Base-by-base conservation (phyloP, 345 rosid genomes). In the Aurinia saxatilis region DNA sequence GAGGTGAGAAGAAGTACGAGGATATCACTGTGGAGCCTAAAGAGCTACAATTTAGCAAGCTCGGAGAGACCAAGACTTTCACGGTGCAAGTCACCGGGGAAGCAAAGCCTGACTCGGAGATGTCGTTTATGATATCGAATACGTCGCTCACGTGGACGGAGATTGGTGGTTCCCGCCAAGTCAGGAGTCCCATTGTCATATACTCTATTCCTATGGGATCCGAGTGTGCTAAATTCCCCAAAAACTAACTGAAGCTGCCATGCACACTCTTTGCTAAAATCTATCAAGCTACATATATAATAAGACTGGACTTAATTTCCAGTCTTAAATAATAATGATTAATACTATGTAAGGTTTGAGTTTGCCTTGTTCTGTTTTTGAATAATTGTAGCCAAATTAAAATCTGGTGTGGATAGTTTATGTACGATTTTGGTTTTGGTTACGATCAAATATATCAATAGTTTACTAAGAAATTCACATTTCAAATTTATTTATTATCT, bases 41-140 rank as follows among this genome's bases (percentile, higher is more conserved):
- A 14, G 15, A 30, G 59, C 68, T 81, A 40, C 6, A 55, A 6
- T 85, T 85, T 23, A 55, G 42, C 7, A 5, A 78, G 23, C 3
- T 54, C 9, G 38, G 70, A 6, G 75, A 82, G 62, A 74, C 57
- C 60, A 75, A 71, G 55, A 53, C 70, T 27, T 85, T 85, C 38
- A 36, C 14, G 6, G 82, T 85, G 46, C 72, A 27, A 8, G 79
- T 79, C 39, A 45, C 42, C 5, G 83, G 65, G 10, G 3, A 3
- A 18, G 18, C 65, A 29, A 25, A 39, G 37, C 45, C 36, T 14
- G 50, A 67, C n/a, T 12, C 12, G 50, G 4, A 39, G 12, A 5
- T 27, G 4, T 39, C 18, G 36, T 67, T 57, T 31, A 18, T 21
- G 65, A 31, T 9, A 10, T 5, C 2, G 10, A 67, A 49, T 10